Base-by-base conservation (phyloP, 2,329 filamentous ascomycete genomes). In the Stagonosporopsis rhizophila region DNA sequence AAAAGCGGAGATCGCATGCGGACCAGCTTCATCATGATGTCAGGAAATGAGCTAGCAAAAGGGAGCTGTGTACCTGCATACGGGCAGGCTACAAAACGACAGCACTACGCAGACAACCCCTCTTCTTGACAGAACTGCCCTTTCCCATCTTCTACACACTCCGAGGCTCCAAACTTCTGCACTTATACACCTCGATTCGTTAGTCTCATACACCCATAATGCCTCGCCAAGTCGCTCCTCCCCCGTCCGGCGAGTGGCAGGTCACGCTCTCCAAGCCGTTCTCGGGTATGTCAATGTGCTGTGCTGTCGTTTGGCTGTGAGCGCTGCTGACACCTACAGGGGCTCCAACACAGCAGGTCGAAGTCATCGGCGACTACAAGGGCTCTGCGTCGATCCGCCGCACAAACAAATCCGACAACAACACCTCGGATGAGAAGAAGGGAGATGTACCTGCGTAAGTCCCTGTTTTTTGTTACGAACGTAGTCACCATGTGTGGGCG, bases 231-330 rank as follows among this genome's bases (percentile, higher is more conserved):
- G 61, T 66, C 25, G 65, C 94, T 54, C 94, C 94, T 44, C 94
- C 93, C 48, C 94, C 94, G 70, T 91, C 88, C 58, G 90, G 88
- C 55, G 94, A 87, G 58, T 86, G 84, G 92, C 95, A 98, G 61
- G 88, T 89, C 20, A 58, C 62, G 6, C 54, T 69, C 1, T 62
- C 58, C 34, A 63, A 65, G 59, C 64, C 64, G 1, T 68, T 66
- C 45, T 59, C 57, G 8, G 77, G 76, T 65, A 64, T 56, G 23
- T 22, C 12, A 8, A 6, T n/a, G 17, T 15, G 12, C 3, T 42
- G 11, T 15, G 12, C 3, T 42, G 11, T 15, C 12, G 1, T 7
- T 3, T 40, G 11, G 19, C 11, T 23, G 9, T 22, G 19, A 20
- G 17, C 12, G n/a, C 6, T 32, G 9, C 17, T 48, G 25, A 48